These are phyloP conservation scores for Sphagnum contortum DNA, from an alignment of 225 moss, liverwort and hornwort species.

Conservation along the genomic window DNA sequence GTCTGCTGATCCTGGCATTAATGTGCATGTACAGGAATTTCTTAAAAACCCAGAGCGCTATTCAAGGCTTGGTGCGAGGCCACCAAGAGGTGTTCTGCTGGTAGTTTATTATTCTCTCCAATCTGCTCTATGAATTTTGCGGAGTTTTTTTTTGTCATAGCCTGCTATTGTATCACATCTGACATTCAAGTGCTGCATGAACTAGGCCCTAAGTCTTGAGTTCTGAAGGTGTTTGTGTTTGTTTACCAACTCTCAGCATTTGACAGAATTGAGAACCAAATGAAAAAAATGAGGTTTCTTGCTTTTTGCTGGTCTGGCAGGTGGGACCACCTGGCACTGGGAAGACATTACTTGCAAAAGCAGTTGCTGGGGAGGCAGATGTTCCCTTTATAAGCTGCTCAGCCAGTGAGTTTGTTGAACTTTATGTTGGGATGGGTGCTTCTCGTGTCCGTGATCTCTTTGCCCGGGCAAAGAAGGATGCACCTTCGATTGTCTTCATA, in stretches of 20 bases:
- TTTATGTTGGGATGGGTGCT: constrained; percentile 97
- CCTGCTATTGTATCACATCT: no score
- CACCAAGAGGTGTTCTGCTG: constrained; percentile 82
- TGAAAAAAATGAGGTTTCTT: no score
- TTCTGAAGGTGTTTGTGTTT: no score
- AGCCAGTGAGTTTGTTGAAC: constrained; percentile 96
- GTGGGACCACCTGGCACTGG: constrained; percentile 97
- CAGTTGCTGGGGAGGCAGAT: constrained; percentile 96
- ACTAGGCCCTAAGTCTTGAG: no score
- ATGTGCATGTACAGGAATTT: constrained; percentile 21
- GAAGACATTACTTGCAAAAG: constrained; percentile 94
- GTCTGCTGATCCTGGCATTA: no score
- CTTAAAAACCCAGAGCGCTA: constrained; percentile 77
- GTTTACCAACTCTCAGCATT: no score
- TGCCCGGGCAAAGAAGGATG: constrained; percentile 89
- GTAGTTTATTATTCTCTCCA: constrained; percentile 15
- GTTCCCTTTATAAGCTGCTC: constrained; percentile 98
- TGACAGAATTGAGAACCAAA: no score
- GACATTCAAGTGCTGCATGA: no score
- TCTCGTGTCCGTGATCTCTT: constrained; percentile 94
- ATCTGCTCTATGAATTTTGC: background rate
- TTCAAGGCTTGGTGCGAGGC: constrained; percentile 78
- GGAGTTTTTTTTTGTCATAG: no score
- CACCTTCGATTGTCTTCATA: constrained; percentile 94
- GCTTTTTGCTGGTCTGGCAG: constrained; percentile 16